Base-by-base conservation (phyloP, 306 rosid species). In the Cicer yamashitae region DNA sequence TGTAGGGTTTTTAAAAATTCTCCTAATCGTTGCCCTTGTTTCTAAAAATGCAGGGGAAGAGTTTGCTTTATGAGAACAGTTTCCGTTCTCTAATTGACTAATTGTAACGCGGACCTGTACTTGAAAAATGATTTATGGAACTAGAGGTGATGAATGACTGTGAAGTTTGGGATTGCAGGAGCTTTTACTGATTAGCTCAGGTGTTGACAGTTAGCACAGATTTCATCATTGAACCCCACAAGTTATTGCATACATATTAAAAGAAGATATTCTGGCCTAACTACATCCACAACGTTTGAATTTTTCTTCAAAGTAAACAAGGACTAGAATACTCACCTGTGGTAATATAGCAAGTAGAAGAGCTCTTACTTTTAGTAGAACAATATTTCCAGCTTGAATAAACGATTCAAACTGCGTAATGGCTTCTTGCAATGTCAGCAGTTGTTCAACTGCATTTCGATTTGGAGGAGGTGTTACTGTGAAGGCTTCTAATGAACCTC, bases 301-400 rank as follows among this genome's bases (percentile, higher is more conserved):
- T 15, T 65, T 62, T 76, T 40, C 47, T n/a, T 43, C 0, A 11
- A 30, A 73, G 61, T 20, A 62, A 38, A 63, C 60, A 15, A 44
- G 3, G 77, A 67, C 40, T 10, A 52, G 65, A 77, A 70, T 13
- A 84, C 82, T 78, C 82, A 91, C 98, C 89, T 85, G 90, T 46
- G 98, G 98, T 71, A 87, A 82, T 56, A 91, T 79, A 22, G 96
- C 97, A 73, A 90, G 89, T 14, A 94, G 82, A 74, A 94, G 89
- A 79, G 98, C 97, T 86, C 98, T 90, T 62, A 86, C 52, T 87
- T 94, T 91, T 70, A 94, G 87, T 80, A 94, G 97, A 81, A 73
- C 39, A 76, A 94, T 89, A 90, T 91, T 94, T 67, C 88, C 96
- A 52, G 87, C 89, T 86, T 92, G 97, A 83, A 91, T 86, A 25